Base-by-base conservation (phyloP, 2,329 filamentous ascomycete species). In the Trichoderma sp. region DNA sequence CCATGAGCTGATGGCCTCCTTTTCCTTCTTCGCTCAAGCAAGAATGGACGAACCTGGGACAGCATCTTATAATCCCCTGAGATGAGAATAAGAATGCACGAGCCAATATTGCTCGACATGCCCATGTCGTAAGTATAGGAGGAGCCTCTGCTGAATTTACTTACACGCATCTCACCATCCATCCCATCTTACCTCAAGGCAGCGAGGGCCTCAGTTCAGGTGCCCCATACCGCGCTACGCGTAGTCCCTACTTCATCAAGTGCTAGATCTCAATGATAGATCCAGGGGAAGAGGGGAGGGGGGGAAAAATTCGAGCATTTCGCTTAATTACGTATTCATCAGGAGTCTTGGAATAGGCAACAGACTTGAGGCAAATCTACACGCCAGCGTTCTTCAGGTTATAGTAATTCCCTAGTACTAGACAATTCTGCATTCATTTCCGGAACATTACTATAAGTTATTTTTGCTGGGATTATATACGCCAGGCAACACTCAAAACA, bases 191-290 rank as follows among this genome's bases (percentile, higher is more conserved):
- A 43, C 39, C 39, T 10, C 3, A 8, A 8, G 39, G 16, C n/a
- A 43, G 39, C 10, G 18, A 49, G 46, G n/a, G 18, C 4, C 46
- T 24, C 21, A 49, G 13, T 49, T n/a, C 5, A 49, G 24, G 46
- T 24, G 46, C 28, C 59, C 59, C 59, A n/a, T 61, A 51, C 21
- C 43, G 51, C 59, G 39, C 43, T 51, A 61, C 59, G 39, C 59
- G 59, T 61, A n/a, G 7, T 11, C 3, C 43, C 10, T 49, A n/a
- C 28, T 61, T 43, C 2, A 32, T 28, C 14, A 49, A 49, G 10
- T 24, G 8, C 43, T n/a, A 51, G 34, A n/a, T 51, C 24, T 51
- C 65, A 51, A 49, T 7, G n/a, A 21, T 18, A 51, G 16, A 43
- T 18, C 18, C 16, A 43, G 39, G 39, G 39, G 39, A 43, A n/a